Base-by-base conservation (phyloP, 2,329 filamentous ascomycete species). In the Diaporthe batatas region DNA sequence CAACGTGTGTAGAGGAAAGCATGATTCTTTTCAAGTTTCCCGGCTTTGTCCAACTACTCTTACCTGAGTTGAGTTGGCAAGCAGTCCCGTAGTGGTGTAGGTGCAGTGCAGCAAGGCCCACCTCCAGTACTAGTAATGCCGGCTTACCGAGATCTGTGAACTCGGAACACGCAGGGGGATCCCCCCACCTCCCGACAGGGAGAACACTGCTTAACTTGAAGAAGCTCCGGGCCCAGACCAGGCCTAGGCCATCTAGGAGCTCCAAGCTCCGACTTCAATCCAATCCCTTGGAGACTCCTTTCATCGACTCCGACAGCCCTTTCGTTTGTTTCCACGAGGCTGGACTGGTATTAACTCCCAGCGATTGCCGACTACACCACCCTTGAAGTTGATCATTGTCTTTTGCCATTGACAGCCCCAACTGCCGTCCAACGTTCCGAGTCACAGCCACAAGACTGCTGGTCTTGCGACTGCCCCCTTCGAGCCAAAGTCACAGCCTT, bases 181-280 rank as follows among this genome's bases (percentile, higher is more conserved):
- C 39, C 47, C 47, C 47, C 62, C 62, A 53, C 62, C 62, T 67
- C 25, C 62, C 62, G 62, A 32, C 62, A 67, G 47, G 62, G 32
- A 34, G 47, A 36, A n/a, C 29, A 29, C 44, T 47, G 47, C 62
- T 67, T 53, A 39, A 67, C 32, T 67, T 21, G 62, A 67, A 39
- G 62, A 67, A 67, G 62, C 62, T 67, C 62, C 47, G 32, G 62
- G 62, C 62, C 62, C 62, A 67, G 62, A 67, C 62, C n/a, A 53
- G 47, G 53, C 47, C 44, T 32, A 67, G 62, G 32, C 39, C 62
- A 25, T 29, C 62, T n/a, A 67, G 62, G 62, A 67, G 62, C 62
- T 67, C 47, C 44, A 53, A 67, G 62, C 62, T 67, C 44, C 47
- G 62, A 65, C 62, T 36, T 39, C 62, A 51, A 36, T 21, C 62